Conservation (phyloP, 2,329 filamentous ascomycete species). For the Aspergillus felis region DNA sequence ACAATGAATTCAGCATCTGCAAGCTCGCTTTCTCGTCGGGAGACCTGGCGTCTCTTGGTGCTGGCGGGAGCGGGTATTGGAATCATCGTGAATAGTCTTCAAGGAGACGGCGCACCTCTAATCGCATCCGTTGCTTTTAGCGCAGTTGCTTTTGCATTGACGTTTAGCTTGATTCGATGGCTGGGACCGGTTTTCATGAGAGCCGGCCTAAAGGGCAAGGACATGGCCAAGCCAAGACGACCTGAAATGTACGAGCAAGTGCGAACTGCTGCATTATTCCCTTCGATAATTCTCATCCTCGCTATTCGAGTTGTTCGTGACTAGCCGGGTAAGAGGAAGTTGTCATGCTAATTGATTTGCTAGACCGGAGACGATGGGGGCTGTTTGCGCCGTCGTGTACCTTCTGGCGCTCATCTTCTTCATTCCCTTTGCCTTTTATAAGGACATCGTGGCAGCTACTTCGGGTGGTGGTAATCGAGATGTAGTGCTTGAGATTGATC, state of each 20-base stretch:
- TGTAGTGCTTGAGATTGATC: conserved; percentile 68
- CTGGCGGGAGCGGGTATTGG: conserved; percentile 67
- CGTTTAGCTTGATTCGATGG: conserved; percentile 88
- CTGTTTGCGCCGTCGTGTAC: conserved; percentile 88
- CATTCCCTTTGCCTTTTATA: conserved; percentile 96
- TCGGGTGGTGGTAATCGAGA: conserved; percentile 91
- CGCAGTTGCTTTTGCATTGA: conserved; percentile 73
- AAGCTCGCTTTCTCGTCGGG: conserved; percentile 47
- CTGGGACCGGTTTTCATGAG: conserved; percentile 84
- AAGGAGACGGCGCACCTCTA: conserved; percentile 81
- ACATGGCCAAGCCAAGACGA: conserved; percentile 74
- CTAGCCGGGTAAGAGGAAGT: background rate
- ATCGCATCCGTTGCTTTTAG: conserved; percentile 85
- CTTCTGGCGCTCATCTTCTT: conserved; percentile 84
- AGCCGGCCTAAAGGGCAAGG: conserved; percentile 82
- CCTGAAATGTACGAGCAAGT: conserved; percentile 62
- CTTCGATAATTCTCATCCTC: background rate
- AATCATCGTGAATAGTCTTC: conserved; percentile 73
- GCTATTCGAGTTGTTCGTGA: background rate
- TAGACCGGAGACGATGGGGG: conserved; percentile 92
- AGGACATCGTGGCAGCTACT: conserved; percentile 92
- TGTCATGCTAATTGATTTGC: conserved; percentile 11
- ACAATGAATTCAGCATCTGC: conserved; percentile 29
- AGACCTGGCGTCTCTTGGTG: conserved; percentile 56
- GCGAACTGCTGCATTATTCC: background rate